These are phyloP conservation scores for Starmerella apis DNA, from an alignment of 805 yeast species.

Conservation along the genomic window DNA sequence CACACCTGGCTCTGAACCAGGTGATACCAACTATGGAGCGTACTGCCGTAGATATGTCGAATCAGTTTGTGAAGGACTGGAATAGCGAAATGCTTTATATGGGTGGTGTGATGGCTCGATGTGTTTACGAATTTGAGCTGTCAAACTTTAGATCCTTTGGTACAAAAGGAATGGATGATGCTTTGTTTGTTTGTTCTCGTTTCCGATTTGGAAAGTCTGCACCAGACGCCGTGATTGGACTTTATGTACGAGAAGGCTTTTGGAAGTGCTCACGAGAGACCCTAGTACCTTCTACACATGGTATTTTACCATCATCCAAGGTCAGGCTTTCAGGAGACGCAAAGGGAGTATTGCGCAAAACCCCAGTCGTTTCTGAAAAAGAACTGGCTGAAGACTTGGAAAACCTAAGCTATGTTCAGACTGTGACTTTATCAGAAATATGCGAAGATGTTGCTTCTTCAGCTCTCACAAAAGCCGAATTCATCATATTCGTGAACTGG, in stretches of 20 bases:
- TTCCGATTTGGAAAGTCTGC: conserved; percentile 31
- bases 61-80: conserved; percentile 35
- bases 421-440: conserved; percentile 22
- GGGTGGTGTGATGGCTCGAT: conserved; percentile 33
- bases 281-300: conserved; percentile 30
- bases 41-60: conserved; percentile 36
- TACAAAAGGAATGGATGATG: conserved; percentile 14
- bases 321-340: conserved; percentile 28
- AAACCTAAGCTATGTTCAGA: conserved; percentile 23
- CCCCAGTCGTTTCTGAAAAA: conserved; percentile 27
- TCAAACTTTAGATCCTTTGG: not conserved
- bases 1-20: conserved; percentile 34
- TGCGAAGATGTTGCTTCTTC: conserved; percentile 27
- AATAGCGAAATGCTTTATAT: conserved; percentile 33
- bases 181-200: conserved; percentile 27
- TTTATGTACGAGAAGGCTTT: conserved; percentile 31
- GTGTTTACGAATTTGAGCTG: conserved; percentile 33
- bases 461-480: conserved; percentile 24
- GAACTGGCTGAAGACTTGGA: conserved; percentile 25
- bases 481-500: conserved; percentile 29
- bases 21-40: conserved; percentile 38
- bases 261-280: conserved; percentile 29
- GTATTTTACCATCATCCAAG: conserved; percentile 28
- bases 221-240: conserved; percentile 33
- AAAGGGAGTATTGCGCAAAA: conserved; percentile 14